Base-by-base conservation (phyloP, 192 early-diverging fungal genomes). In the Helicostylum pulchrum region DNA sequence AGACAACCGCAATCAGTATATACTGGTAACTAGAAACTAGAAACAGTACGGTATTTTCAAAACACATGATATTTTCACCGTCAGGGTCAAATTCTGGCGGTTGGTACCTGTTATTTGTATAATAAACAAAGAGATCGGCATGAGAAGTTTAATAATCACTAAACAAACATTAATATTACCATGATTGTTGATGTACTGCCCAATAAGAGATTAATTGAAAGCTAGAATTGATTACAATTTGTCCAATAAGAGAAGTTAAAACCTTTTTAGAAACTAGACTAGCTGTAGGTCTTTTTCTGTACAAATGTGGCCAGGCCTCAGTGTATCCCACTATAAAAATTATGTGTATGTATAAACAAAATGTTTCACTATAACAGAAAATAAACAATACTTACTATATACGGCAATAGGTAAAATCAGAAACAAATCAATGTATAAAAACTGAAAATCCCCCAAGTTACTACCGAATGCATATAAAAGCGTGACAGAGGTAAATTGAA, bases 401-500 rank as follows among this genome's bases (percentile, higher is more conserved):
- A 94, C 80, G 0, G 92, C 92, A 52, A 91, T 77, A 0, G 92
- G 92, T 46, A 99, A 75, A 59, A 98, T 98, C 51, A 99, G 77
- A 51, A 91, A 86, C 19, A 97, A 69, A 71, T 98, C 97, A 61
- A 99, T 93, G 73, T 88, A 98, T 66, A 98, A 73, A 75, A 97
- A 99, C 84, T 97, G 94, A 66, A 92, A 91, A 69, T 99, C 94
- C 26, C 90, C 93, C 66, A 99, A 76, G 61, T 94, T 94, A 56
- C 86, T 86, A 31, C 80, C 92, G 74, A 94, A 90, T 17, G 85
- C 74, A 78, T 98, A 97, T 62, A 99, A 71, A 23, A 99, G 76
- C 53, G 90, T 92, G 46, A 99, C 96, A 5, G 93, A 87, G 0
- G 92, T 94, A 67, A 95, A 98, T 68, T 99, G 98, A 66, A 99